These are phyloP conservation scores for Cladophialophora immunda DNA, from an alignment of 2,329 filamentous ascomycete genomes.

Conservation along the genomic window DNA sequence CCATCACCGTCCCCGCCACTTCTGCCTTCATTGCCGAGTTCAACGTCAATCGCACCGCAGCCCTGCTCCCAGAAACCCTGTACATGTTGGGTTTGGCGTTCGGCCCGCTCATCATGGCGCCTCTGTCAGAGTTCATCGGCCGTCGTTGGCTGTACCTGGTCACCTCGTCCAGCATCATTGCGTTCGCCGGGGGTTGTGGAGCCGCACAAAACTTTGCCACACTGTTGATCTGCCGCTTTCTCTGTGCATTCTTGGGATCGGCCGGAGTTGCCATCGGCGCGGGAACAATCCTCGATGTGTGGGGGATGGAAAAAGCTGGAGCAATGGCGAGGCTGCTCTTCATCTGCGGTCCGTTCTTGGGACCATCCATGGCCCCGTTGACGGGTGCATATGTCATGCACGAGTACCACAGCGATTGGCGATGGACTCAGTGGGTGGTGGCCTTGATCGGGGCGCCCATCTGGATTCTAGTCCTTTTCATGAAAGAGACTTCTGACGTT, in stretches of 20 bases:
- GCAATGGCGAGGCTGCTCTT: slow-evolving; percentile 62
- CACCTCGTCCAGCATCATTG: slow-evolving; percentile 45
- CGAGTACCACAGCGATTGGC: slow-evolving; percentile 68
- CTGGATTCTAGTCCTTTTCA: slow-evolving; percentile 65
- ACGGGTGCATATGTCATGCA: slow-evolving; percentile 60
- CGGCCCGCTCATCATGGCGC: slow-evolving; percentile 48
- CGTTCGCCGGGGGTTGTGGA: slow-evolving; percentile 48
- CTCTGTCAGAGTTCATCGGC: slow-evolving; percentile 47
- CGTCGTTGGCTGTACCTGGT: slow-evolving; percentile 46
- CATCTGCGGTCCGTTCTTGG: too few species aligned
- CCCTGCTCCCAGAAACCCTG: slow-evolving; percentile 45
- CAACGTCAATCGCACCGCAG: slow-evolving; percentile 32
- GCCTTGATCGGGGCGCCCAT: slow-evolving; percentile 67
- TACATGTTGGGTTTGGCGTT: slow-evolving; percentile 48
- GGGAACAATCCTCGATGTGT: slow-evolving; percentile 73
- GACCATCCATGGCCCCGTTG: too few species aligned
- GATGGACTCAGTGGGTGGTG: slow-evolving; percentile 77
- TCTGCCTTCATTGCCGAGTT: slow-evolving; percentile 61
- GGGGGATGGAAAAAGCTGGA: slow-evolving; percentile 60
- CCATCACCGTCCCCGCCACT: slow-evolving; percentile 50
- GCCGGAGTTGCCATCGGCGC: slow-evolving; percentile 73
- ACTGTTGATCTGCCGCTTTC: slow-evolving; percentile 75
- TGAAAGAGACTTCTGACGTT: slow-evolving; percentile 73
- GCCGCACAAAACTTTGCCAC: slow-evolving; percentile 71
- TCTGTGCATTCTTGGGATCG: slow-evolving; percentile 76